phyloP scores from a whole-genome alignment of 345 rosid species.

The Eucalyptus curtisii region DNA sequence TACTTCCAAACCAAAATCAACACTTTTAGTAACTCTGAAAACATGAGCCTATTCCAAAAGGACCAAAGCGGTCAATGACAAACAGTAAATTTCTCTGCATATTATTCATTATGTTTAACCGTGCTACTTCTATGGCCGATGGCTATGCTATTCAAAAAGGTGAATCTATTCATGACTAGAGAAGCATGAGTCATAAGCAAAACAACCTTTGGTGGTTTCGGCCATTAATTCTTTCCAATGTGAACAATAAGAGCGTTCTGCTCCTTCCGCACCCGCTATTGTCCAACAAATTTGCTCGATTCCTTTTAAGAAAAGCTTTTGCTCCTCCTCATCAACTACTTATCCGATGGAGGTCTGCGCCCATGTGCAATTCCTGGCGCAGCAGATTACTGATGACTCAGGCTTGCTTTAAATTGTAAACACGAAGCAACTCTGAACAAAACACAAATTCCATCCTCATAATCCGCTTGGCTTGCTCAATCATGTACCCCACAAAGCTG shows the following conservation, averaged over 20 bases:
- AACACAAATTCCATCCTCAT: not conserved
- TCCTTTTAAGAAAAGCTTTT: not conserved
- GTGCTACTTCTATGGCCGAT: not conserved
- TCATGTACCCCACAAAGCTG: not conserved
- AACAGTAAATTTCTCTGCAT: not conserved
- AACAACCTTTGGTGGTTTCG: not conserved
- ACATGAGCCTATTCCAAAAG: not conserved
- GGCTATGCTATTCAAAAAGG: not conserved
- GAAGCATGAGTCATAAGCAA: not conserved
- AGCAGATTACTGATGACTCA: not conserved
- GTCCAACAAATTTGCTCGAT: not conserved
- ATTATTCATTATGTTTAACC: not conserved
- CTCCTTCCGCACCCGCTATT: not conserved
- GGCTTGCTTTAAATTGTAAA: not conserved
- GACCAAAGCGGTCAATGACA: not conserved
- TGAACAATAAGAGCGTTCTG: not conserved
- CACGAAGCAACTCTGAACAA: not conserved
- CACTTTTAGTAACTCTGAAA: not conserved
- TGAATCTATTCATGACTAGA: not conserved
- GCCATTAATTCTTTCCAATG: not conserved
- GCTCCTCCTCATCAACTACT: not conserved
- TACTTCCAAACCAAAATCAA: not conserved
- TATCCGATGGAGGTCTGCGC: not conserved
- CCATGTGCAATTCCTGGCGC: not conserved
- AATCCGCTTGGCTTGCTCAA: not conserved